phyloP scores from a whole-genome alignment of 257 asterid species.

The Craterostigma plantagineum region DNA sequence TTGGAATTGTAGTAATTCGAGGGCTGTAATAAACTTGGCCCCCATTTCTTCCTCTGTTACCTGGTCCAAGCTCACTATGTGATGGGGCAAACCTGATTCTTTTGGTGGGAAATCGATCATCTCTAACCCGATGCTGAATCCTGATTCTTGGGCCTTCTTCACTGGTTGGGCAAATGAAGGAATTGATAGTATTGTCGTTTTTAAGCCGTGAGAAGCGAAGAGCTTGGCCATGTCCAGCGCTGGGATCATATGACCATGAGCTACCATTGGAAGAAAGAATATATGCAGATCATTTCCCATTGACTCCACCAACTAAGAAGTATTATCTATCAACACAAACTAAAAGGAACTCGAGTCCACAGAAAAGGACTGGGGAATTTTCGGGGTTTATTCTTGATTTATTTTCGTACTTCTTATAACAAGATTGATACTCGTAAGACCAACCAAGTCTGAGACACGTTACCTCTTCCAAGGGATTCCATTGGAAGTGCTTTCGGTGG shows the following conservation, averaged over 20 bases:
- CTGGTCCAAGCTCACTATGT: slow-evolving; percentile 19
- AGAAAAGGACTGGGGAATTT: no score
- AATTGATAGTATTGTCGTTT: slow-evolving; percentile 24
- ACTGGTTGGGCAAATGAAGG: slow-evolving; percentile 13
- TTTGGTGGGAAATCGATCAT: slow-evolving; percentile 23
- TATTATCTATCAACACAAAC: no score
- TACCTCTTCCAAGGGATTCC: no score
- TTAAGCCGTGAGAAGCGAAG: slow-evolving; percentile 25
- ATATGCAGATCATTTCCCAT: slow-evolving; percentile 19
- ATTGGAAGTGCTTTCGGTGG: no score
- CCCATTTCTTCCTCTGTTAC: slow-evolving; percentile 7
- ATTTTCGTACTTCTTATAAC: no score
- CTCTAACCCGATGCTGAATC: slow-evolving; percentile 15
- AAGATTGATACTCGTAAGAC: no score
- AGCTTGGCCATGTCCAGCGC: slow-evolving; percentile 44
- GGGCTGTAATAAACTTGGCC: slow-evolving; percentile 13
- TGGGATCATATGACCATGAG: slow-evolving; percentile 49
- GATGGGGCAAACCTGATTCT: slow-evolving; percentile 23
- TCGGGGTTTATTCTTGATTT: no score
- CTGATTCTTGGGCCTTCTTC: slow-evolving; percentile 8
- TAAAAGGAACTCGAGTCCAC: no score
- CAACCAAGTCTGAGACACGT: no score
- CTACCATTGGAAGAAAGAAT: slow-evolving; percentile 27
- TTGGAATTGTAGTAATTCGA: slow-evolving; percentile 18
- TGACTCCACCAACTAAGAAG: no score